Evolutionary conservation across 441 rosid species (phyloP), one percentile per base, ranked within the genome.

Genomic region (Eruca vesicaria): DNA sequence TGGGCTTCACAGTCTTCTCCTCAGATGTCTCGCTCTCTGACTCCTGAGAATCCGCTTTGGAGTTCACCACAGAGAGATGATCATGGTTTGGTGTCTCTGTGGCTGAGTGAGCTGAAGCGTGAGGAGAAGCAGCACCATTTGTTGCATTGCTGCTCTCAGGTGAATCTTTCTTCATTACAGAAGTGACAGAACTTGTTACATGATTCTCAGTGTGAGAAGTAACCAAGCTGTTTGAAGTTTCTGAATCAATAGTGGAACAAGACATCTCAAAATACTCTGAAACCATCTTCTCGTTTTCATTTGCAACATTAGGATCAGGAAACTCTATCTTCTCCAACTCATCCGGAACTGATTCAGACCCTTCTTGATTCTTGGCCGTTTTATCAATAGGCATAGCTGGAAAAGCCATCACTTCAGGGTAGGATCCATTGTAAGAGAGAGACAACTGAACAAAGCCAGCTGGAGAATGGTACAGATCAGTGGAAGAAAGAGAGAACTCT

Each of bases 401-500:
- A 73, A 96, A 84, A 7, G 86, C 84, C 89, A 93, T 90, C 62
- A 96, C 90, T 9, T 96, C 98, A 9, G 99, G 97, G n/a, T 94
- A 86, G 16, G 93, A 71, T 60, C 99, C 99, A 21, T 32, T 77
- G 50, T 96, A 96, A 2, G 91, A 85, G 57, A 96, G 88, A 53
- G 98, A 91, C 77, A 96, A 68, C 35, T 88, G 87, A 78, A 96
- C 96, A 81, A 90, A 96, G 74, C 99, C 99, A 7, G 99, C 90
- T 0, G 99, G 99, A 1, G 97, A 91, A 82, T 96, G 97, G 86
- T 90, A 93, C 76, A 96, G 75, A 84, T 93, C 99, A 36, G 97
- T 90, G 35, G 98, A 96, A 68, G 99, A 96, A 76, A 96, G 96
- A 74, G 99, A 85, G 85, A 90, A 93, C 75, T 93, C 99, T 66